Percentiles rank a stretch among this genome's conserved stretches.
Evolutionary conservation across 2,329 filamentous ascomycete species (phyloP).

Genomic region (Teratosphaeria pseudoeucalypti): DNA sequence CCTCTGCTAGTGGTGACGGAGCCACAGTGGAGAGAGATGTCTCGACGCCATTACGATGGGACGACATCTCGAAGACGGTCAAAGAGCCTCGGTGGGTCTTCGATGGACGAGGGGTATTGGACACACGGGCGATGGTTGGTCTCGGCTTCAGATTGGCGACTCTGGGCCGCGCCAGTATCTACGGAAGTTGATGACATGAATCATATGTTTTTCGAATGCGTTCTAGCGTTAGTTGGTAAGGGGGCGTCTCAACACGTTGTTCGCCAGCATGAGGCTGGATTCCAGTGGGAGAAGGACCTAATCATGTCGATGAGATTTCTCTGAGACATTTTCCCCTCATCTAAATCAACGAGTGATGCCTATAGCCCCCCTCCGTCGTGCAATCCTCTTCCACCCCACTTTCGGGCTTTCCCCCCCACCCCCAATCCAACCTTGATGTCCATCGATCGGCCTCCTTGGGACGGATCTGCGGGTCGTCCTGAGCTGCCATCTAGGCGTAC

Average conservation of each 20-base stretch:
- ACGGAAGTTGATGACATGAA: background rate
- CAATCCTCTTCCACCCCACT: background rate
- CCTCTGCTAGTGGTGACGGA: background rate
- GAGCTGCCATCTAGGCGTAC: background rate
- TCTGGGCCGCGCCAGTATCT: constrained; percentile 14
- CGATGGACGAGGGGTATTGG: constrained; percentile 23
- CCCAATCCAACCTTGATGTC: background rate
- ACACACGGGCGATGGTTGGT: constrained; percentile 14
- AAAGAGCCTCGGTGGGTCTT: constrained; percentile 22
- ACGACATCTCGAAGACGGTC: constrained; percentile 17
- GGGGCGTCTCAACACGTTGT: background rate
- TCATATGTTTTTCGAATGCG: background rate
- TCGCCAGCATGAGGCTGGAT: background rate
- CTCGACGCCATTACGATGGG: constrained; percentile 15
- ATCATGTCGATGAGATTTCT: background rate
- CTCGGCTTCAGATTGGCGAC: constrained; percentile 23
- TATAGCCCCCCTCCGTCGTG: background rate
- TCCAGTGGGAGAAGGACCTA: background rate
- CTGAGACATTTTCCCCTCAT: background rate
- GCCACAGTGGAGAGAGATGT: constrained; percentile 2
- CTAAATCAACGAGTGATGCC: background rate
- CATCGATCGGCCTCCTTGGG: background rate
- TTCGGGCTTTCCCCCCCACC: background rate
- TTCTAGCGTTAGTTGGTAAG: background rate
- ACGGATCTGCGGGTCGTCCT: background rate